Base-by-base conservation (phyloP, 179 eudicot genomes). In the Heliamphora pulchella region DNA sequence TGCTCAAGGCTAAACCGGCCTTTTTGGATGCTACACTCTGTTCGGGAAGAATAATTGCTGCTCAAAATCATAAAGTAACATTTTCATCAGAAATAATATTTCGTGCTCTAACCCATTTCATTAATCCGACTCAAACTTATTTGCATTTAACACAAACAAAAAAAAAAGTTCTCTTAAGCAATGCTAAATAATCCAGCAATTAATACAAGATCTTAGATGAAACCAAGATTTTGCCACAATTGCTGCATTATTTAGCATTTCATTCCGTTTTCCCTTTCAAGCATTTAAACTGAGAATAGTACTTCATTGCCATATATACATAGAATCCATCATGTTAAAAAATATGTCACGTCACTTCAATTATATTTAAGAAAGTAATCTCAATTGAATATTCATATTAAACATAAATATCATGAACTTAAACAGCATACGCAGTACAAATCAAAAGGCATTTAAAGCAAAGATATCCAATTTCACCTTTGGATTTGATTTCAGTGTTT, bases 11-110 rank as follows among this genome's bases (percentile, higher is more conserved):
- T 74, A 93, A 86, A 54, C 98, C 97, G 17, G 85, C 84, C 84
- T 93, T 95, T 70, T 95, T 95, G 39, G 97, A 86, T 18, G 90
- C 98, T 73, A 95, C 88, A 84, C 95, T 95, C 86, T 95, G 98
- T 83, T 95, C 97, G 50, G 97, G 98, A 76, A 95, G 97, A 75
- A 93, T 81, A 46, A 95, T 93, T 46, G 91, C 97, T 93, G 89
- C 80, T 70, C 85, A 82, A 47, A 83, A 51, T 72, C 51, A 80
- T 46, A 39, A 0, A 22, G 41, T n/a, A 64, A 55, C 69, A 81
- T 44, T 53, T 44, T 31, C 50, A 13, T 70, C 43, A 77, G 81
- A 61, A 70, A 14, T 47, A 14, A 8, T 8, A 66, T 31, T 57
- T 10, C 67, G 48, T 3, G 14, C 14, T 55, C 68, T 59, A 1